Evolutionary conservation across 192 early-diverging fungal species (phyloP).

Genomic region (Gigaspora rosea): DNA sequence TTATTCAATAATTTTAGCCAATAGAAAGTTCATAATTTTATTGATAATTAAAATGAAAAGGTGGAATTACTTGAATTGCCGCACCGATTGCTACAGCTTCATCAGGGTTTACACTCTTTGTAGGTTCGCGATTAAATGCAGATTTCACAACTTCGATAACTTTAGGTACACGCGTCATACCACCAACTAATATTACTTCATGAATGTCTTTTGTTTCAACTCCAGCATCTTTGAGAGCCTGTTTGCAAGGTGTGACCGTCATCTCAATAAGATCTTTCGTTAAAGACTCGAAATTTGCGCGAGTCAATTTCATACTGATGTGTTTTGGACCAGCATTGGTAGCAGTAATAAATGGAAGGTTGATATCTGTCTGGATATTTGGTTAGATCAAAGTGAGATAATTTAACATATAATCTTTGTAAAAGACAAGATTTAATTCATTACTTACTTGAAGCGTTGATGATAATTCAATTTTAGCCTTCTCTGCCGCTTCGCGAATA

Average conservation of each 20-base stretch:
- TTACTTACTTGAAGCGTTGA: conserved; percentile 63
- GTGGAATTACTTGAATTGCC: conserved; percentile 72
- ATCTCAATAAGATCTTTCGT: conserved; percentile 81
- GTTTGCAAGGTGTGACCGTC: conserved; percentile 91
- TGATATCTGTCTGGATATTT: conserved; percentile 88
- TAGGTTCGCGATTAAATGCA: conserved; percentile 89
- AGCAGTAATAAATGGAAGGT: conserved; percentile 94
- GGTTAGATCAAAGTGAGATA: not conserved
- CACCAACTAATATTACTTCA: conserved; percentile 97
- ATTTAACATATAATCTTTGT: not conserved
- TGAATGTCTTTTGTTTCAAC: conserved; percentile 78
- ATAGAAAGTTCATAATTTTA: not conserved
- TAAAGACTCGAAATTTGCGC: conserved; percentile 85
- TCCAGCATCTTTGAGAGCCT: conserved; percentile 95
- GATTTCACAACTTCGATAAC: conserved; percentile 90
- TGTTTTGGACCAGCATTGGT: conserved; percentile 91
- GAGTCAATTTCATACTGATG: conserved; percentile 93
- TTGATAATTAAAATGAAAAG: not conserved
- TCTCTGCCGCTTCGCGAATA: no score
- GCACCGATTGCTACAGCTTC: conserved; percentile 98
- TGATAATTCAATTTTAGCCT: conserved; percentile 99
- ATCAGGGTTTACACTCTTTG: conserved; percentile 97
- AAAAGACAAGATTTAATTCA: not conserved
- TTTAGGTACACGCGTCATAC: conserved; percentile 98
- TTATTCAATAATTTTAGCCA: not conserved